Evolutionary conservation across 78 protist species (phyloP), one percentile per base, ranked within the genome.

Genomic region (Diacronema lutheri): DNA sequence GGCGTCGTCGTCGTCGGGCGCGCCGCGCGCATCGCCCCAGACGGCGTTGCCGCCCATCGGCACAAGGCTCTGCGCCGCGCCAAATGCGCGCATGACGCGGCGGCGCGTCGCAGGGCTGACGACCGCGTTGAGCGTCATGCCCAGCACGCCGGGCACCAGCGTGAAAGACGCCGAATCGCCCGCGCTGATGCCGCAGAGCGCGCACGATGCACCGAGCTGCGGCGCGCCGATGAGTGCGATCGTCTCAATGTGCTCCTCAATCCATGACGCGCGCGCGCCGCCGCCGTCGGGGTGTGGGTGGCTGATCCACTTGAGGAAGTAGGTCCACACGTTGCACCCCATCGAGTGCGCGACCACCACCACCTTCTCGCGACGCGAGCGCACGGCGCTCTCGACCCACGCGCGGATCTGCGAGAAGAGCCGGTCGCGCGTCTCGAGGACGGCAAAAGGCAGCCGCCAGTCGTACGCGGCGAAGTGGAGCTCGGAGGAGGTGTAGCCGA

Each of bases 401-500:
- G 21, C 13, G 56, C 21, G 9, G n/a, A 84, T 74, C 29, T 56
- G 25, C 31, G 81, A 31, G 68, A 69, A 58, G 60, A 16, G 62
- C 40, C 60, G 35, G 60, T 87, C 90, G 13, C 91, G 37, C 35
- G 7, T 46, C 46, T 88, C 91, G 21, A 81, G 71, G 29, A 64
- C 3, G 44, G 29, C 61, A 26, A 64, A 60, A 40, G 77, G 21
- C 25, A 88, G 58, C 13, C 91, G 46, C 91, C 88, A 83, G 65
- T 83, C 88, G 56, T 73, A 88, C 21, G 40, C 4, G 68, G 61
- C 33, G 83, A 83, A 6, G 61, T 73, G 29, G 40, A 83, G 1
- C 84, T 37, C 50, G 50, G 33, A 21, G 38, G 50, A 13, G 62
- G 56, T 85, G 86, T 89, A 89, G 6, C 92, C 92, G 26, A 89